These are phyloP conservation scores for Botrytis galanthina DNA, from an alignment of 2,329 filamentous ascomycete species.

Conservation along the genomic window DNA sequence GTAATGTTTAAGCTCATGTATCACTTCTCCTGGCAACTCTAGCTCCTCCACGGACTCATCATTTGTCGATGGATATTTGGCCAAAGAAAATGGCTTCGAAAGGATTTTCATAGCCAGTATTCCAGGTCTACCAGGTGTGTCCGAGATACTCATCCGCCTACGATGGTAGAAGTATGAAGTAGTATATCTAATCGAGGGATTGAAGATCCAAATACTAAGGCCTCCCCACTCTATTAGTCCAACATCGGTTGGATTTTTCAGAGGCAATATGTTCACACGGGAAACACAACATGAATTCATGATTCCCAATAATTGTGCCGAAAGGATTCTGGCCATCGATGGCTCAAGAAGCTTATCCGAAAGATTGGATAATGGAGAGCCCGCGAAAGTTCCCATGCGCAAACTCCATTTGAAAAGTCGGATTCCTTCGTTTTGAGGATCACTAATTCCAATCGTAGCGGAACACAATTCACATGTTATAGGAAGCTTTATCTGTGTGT, in stretches of 20 bases:
- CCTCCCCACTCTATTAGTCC: background rate
- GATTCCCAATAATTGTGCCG: slow-evolving; percentile 25
- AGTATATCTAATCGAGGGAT: slow-evolving; percentile 12
- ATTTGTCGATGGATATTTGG: slow-evolving; percentile 26
- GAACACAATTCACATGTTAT: background rate
- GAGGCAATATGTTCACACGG: slow-evolving; percentile 13
- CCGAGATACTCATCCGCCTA: background rate
- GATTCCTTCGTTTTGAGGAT: slow-evolving; percentile 29
- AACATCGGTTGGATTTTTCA: background rate
- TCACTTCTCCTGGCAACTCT: slow-evolving; percentile 51
- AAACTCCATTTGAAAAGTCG: slow-evolving; percentile 37
- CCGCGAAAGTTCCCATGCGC: background rate
- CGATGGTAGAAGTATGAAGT: background rate
- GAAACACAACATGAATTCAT: slow-evolving; percentile 21
- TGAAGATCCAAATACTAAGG: slow-evolving; percentile 9
- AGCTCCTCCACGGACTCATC: slow-evolving; percentile 51
- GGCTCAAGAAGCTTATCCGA: slow-evolving; percentile 10
- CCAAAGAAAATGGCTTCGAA: slow-evolving; percentile 25
- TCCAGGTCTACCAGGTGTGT: background rate
- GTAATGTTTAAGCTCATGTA: slow-evolving; percentile 43
- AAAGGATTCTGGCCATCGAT: slow-evolving; percentile 26
- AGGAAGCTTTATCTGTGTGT: background rate
- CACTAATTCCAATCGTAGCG: slow-evolving; percentile 31
- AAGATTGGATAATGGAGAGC: background rate
- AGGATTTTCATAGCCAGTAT: slow-evolving; percentile 35